phyloP scores from a whole-genome alignment of 352 stramenopile genomes.

The Phytopythium litorale region DNA sequence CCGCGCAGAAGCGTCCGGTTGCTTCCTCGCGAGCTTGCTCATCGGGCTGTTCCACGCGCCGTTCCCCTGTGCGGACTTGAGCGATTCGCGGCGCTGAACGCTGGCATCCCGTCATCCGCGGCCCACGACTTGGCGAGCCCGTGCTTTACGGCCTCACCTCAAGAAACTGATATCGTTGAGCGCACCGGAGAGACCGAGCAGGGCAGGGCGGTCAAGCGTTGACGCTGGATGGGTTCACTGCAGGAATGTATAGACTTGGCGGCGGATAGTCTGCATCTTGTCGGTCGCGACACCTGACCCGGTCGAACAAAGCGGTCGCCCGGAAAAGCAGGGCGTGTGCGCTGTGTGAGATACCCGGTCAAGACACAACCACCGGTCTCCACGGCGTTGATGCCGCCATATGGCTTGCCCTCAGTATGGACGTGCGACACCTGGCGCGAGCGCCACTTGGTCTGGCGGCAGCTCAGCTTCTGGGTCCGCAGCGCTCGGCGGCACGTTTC shows the following conservation, averaged over 20 bases:
- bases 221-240: neutral
- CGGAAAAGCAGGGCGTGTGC: too few species aligned
- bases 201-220: neutral
- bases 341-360: too few species aligned
- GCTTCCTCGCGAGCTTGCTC: neutral
- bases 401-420: neutral
- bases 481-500: neutral
- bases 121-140: too few species aligned
- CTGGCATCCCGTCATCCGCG: neutral
- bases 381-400: neutral
- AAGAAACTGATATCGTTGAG: neutral
- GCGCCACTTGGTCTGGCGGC: slow-evolving; percentile 1
- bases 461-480: neutral
- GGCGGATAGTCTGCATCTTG: too few species aligned
- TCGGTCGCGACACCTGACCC: too few species aligned
- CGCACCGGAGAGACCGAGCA: neutral
- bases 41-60: neutral
- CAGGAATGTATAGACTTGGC: neutral
- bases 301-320: too few species aligned
- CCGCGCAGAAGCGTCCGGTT: neutral
- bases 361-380: too few species aligned
- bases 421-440: neutral
- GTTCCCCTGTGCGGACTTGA: neutral
- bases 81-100: neutral
- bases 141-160: neutral